phyloP scores from a whole-genome alignment of 108 stramenopile species.

The Skeletonema grethae region DNA sequence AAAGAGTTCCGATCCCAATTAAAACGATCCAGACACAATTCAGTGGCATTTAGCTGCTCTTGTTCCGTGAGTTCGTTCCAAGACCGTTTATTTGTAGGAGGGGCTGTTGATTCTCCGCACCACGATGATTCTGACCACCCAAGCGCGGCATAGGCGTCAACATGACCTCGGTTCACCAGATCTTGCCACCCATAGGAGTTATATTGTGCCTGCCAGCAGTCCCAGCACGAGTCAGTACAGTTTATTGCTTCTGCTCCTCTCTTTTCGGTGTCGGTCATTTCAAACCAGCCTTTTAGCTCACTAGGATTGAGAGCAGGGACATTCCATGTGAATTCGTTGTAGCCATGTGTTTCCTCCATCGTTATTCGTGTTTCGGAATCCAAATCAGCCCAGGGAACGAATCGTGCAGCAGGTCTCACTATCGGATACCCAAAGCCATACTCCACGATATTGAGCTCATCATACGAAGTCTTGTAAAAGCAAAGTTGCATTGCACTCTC shows the following conservation, averaged over 20 bases:
- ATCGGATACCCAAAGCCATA: constrained; percentile 20
- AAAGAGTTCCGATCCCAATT: constrained; percentile 20
- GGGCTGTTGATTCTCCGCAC: background rate
- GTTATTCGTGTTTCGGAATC: constrained; percentile 8
- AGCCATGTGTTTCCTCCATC: constrained; percentile 15
- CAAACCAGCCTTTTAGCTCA: constrained; percentile 26
- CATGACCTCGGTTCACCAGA: constrained; percentile 13
- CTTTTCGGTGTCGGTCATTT: constrained; percentile 11
- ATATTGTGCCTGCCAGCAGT: constrained; percentile 36
- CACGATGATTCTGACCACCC: constrained; percentile 5
- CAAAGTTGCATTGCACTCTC: constrained; percentile 14
- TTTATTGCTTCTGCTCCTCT: constrained; percentile 17
- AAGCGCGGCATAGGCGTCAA: background rate
- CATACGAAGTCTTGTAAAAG: constrained; percentile 21
- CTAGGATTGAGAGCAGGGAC: constrained; percentile 21
- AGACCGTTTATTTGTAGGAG: background rate
- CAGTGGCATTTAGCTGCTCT: constrained; percentile 7
- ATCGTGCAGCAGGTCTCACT: constrained; percentile 26
- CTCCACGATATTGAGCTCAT: constrained; percentile 16
- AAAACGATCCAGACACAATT: constrained; percentile 23
- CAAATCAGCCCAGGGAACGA: constrained; percentile 27
- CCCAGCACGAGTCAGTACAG: constrained; percentile 40
- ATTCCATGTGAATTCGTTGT: constrained; percentile 40
- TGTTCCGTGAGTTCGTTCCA: constrained; percentile 14
- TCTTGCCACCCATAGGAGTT: constrained; percentile 2